A percentile compares a stretch with the other conserved stretches of the same genome.
phyloP scores from a whole-genome alignment of 2,329 filamentous ascomycete species.

The Neobulgaria alba region DNA sequence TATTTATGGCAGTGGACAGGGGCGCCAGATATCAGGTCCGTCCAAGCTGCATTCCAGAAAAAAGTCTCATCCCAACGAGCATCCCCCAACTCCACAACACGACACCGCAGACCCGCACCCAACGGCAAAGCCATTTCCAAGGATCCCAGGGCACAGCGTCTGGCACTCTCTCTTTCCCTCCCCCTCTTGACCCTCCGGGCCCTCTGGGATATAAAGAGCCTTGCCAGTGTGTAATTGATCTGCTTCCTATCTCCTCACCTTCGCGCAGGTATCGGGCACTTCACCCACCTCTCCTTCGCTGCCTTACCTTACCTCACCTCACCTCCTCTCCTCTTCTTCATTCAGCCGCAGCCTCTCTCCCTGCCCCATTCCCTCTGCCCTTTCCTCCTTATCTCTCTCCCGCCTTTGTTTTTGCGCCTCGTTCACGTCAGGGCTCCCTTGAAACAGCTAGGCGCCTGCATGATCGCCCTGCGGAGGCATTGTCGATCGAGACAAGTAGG shows the following conservation, averaged over 20 bases:
- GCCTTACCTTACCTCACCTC: not conserved
- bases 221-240: not conserved
- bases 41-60: too few relatives aligned
- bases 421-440: slow-evolving; percentile 4
- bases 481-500: too few relatives aligned
- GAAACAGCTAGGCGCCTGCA: slow-evolving; percentile 5
- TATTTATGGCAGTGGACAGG: not conserved
- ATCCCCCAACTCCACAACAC: too few relatives aligned
- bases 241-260: not conserved
- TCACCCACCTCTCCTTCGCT: not conserved
- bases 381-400: not conserved
- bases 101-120: too few relatives aligned
- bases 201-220: not conserved
- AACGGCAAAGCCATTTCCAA: too few relatives aligned
- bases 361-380: not conserved
- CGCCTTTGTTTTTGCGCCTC: slow-evolving; percentile 2
- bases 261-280: not conserved
- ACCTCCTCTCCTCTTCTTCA: not conserved
- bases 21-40: too few relatives aligned
- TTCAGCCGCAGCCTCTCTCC: not conserved
- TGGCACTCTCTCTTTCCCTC: not conserved
- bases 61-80: too few relatives aligned
- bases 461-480: too few relatives aligned
- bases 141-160: not conserved
- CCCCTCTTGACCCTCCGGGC: not conserved